phyloP scores from a whole-genome alignment of 768 basidiomycete genomes.

The Cystobasidium onofrii region DNA sequence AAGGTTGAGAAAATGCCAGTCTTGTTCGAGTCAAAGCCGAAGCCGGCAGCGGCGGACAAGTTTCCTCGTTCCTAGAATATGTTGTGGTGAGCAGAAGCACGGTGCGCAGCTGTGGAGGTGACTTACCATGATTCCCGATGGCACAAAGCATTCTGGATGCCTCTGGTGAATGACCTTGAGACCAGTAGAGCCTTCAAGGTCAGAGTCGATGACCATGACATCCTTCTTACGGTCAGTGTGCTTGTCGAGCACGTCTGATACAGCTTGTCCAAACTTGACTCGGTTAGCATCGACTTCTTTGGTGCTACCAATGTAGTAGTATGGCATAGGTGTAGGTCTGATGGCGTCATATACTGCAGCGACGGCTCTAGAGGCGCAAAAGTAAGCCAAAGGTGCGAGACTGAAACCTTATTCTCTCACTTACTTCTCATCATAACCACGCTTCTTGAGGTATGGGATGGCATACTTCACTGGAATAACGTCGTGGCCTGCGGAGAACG shows the following conservation, averaged over 20 bases:
- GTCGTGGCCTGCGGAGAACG: conserved; percentile 15
- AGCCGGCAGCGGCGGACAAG: conserved; percentile 74
- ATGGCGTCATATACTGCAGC: conserved; percentile 58
- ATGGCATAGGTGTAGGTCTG: conserved; percentile 55
- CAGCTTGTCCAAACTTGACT: conserved; percentile 75
- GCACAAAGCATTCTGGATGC: conserved; percentile 72
- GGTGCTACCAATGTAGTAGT: conserved; percentile 61
- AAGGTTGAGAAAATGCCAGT: conserved; percentile 66
- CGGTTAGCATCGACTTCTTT: conserved; percentile 72
- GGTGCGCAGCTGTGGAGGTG: not conserved
- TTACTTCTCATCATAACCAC: conserved; percentile 53
- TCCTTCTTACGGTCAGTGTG: conserved; percentile 63
- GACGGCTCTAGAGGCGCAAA: conserved; percentile 35
- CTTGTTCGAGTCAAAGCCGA: conserved; percentile 68
- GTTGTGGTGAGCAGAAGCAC: not conserved
- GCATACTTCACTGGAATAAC: conserved; percentile 75
- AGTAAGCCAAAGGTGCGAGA: conserved; percentile 13
- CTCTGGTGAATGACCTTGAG: conserved; percentile 79
- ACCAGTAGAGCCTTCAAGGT: conserved; percentile 81
- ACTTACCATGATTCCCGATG: conserved; percentile 57
- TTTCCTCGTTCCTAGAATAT: conserved; percentile 67
- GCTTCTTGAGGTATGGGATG: conserved; percentile 60
- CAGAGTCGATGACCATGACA: conserved; percentile 82
- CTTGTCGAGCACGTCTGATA: conserved; percentile 65
- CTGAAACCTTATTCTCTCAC: not conserved